Conservation (phyloP, 2,329 filamentous ascomycete genomes). For the Pyricularia sp. region DNA sequence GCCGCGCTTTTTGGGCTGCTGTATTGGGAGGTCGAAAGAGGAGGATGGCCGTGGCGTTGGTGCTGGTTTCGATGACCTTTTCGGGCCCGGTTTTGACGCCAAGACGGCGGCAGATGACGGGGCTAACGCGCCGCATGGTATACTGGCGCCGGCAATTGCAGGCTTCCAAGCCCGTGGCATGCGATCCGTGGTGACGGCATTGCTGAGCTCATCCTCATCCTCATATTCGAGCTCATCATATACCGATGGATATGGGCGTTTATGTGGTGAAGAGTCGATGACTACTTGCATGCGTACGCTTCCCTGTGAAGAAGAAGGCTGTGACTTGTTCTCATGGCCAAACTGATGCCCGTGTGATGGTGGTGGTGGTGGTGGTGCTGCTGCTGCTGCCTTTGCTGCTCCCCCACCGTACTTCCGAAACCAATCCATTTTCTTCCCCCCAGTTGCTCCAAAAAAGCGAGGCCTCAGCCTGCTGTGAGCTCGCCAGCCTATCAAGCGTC, state of each 20-base stretch:
- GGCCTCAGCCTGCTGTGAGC: neutral
- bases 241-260: neutral
- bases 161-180: neutral
- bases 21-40: neutral
- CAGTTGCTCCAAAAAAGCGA: neutral
- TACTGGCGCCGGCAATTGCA: neutral
- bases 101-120: neutral
- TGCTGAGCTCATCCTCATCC: neutral
- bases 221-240: neutral
- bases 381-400: neutral
- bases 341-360: neutral
- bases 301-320: neutral
- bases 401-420: neutral
- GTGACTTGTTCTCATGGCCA: neutral
- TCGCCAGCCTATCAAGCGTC: too few relatives aligned
- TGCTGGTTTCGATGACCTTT: neutral
- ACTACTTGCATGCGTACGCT: neutral
- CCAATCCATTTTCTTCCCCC: neutral
- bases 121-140: neutral
- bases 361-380: neutral
- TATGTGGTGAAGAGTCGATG: neutral
- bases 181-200: neutral
- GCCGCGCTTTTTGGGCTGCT: constrained; percentile 24
- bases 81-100: neutral
- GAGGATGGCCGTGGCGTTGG: neutral